Evolutionary conservation across 345 rosid species (phyloP).

Genomic region (Kandelia obovata): DNA sequence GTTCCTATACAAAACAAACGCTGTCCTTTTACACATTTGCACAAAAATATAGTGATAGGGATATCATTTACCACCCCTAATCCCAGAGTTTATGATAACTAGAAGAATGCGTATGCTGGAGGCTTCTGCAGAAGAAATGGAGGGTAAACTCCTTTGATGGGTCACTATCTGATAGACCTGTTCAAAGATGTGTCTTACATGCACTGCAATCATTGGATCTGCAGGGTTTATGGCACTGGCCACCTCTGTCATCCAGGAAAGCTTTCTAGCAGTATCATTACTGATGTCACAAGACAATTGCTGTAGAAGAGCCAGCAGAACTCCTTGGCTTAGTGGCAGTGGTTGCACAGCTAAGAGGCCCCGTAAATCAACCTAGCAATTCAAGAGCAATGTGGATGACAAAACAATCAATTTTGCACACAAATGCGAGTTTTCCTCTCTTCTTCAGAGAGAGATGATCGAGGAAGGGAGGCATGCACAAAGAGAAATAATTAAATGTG

Average conservation of each 20-base stretch:
- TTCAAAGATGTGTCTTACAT: constrained; percentile 64
- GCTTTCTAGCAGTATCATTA: constrained; percentile 59
- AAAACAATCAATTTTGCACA: no score
- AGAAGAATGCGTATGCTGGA: constrained; percentile 55
- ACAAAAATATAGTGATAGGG: neutral
- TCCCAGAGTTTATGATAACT: constrained; percentile 69
- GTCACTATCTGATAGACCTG: constrained; percentile 68
- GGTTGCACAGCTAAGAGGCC: constrained; percentile 51
- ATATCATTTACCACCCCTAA: constrained; percentile 55
- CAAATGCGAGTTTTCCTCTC: no score
- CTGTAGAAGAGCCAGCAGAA: constrained; percentile 74
- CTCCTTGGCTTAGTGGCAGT: constrained; percentile 83
- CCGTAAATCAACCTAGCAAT: constrained; percentile 60
- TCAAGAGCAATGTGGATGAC: no score
- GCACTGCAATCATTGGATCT: constrained; percentile 59
- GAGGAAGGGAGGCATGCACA: no score
- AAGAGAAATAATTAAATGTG: no score
- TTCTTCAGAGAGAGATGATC: no score
- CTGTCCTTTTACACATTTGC: neutral
- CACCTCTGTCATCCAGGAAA: constrained; percentile 79
- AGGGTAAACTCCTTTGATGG: constrained; percentile 48
- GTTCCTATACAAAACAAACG: no score
- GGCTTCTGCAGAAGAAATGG: constrained; percentile 38
- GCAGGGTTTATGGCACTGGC: constrained; percentile 67
- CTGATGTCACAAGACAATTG: constrained; percentile 72